Percentiles rank a stretch among this genome's conserved stretches.
phyloP scores from a whole-genome alignment of 108 stramenopile genomes.

The Seminavis robusta region DNA sequence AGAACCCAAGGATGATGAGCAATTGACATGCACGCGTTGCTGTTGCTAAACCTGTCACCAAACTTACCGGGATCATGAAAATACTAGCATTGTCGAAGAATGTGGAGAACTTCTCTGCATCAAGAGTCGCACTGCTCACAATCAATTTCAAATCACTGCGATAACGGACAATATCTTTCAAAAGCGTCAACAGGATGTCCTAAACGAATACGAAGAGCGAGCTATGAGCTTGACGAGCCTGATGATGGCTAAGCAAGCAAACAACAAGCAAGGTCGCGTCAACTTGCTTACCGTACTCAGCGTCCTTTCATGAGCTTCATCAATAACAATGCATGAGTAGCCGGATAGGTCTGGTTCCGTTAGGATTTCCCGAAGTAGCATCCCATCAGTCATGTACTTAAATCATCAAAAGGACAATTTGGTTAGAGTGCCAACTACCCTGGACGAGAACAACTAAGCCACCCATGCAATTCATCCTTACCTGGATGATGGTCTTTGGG shows the following conservation, averaged over 20 bases:
- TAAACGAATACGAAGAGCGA: no score
- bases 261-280: no score
- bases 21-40: not conserved
- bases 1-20: not conserved
- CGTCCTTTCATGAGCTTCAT: slow-evolving; percentile 98
- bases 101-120: slow-evolving; percentile 97
- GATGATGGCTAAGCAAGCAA: no score
- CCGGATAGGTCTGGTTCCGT: slow-evolving; percentile 95
- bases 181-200: slow-evolving; percentile 96
- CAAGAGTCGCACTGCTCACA: slow-evolving; percentile 96
- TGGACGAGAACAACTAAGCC: no score
- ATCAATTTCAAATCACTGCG: slow-evolving; percentile 92
- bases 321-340: slow-evolving; percentile 93
- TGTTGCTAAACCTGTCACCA: slow-evolving; percentile 41
- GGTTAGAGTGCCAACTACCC: slow-evolving; percentile 30
- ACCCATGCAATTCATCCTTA: no score
- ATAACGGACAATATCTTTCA: slow-evolving; percentile 96
- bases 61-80: slow-evolving; percentile 93
- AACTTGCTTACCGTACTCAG: no score
- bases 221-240: no score
- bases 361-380: slow-evolving; percentile 95
- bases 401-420: no score
- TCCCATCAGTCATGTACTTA: slow-evolving; percentile 99
- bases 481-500: slow-evolving; percentile 83
- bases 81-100: slow-evolving; percentile 98